phyloP scores from a whole-genome alignment of 208 protist genomes.

The Lotmaria passim region DNA sequence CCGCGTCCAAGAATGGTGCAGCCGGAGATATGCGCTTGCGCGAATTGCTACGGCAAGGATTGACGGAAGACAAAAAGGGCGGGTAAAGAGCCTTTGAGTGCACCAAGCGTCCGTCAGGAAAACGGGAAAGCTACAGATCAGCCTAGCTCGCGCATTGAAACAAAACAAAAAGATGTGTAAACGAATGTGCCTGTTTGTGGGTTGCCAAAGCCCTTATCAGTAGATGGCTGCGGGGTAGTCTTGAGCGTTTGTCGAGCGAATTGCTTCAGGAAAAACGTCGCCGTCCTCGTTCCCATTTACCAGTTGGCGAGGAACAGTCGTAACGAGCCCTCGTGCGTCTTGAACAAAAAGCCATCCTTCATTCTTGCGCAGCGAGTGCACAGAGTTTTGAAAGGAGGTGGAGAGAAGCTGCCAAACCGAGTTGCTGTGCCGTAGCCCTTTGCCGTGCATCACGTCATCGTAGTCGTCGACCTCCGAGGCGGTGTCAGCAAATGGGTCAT shows the following conservation, averaged over 20 bases:
- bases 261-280: constrained; percentile 15
- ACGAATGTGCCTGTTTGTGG: background rate
- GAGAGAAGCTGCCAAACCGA: constrained; percentile 29
- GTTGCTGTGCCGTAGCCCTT: constrained; percentile 24
- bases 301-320: constrained; percentile 32
- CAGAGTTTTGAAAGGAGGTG: constrained; percentile 39
- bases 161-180: constrained; percentile 1
- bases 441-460: constrained; percentile 13
- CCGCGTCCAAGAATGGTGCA: too few species aligned
- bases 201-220: background rate
- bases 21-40: too few species aligned
- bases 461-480: constrained; percentile 16
- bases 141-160: background rate
- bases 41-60: too few species aligned
- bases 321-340: constrained; percentile 41
- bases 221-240: constrained; percentile 13
- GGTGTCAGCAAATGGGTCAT: constrained; percentile 26
- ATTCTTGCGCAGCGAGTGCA: constrained; percentile 44
- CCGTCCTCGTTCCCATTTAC: constrained; percentile 23
- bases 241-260: background rate
- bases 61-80: background rate
- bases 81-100: background rate
- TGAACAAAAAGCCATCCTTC: constrained; percentile 51
- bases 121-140: background rate
- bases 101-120: background rate